Percentiles rank a stretch among this genome's conserved stretches.
Evolutionary conservation across 2,329 filamentous ascomycete species (phyloP).

Genomic region (Bipolaris cookei): DNA sequence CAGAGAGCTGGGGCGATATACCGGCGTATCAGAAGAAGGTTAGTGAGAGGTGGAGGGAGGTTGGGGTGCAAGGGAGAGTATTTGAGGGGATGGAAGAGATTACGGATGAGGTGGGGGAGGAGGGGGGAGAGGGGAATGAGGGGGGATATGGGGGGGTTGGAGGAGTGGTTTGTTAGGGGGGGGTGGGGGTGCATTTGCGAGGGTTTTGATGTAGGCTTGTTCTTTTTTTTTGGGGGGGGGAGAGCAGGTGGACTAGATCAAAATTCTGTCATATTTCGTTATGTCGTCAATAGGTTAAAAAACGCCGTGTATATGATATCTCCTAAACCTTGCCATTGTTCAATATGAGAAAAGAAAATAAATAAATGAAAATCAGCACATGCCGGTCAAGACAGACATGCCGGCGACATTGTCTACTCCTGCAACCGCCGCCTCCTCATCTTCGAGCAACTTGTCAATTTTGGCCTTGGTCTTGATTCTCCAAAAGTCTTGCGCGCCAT

Average conservation of each 20-base stretch:
- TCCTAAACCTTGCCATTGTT: neutral
- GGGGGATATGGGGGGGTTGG: slow-evolving; percentile 61
- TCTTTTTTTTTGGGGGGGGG: too few relatives aligned
- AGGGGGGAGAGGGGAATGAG: slow-evolving; percentile 59
- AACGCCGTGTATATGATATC: neutral
- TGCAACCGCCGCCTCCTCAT: slow-evolving; percentile 31
- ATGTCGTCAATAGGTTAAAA: too few relatives aligned
- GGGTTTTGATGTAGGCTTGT: slow-evolving; percentile 50
- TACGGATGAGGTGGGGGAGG: slow-evolving; percentile 58
- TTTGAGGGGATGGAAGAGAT: slow-evolving; percentile 66
- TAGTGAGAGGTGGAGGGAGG: slow-evolving; percentile 61
- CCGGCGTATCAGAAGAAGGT: slow-evolving; percentile 68
- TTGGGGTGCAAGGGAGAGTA: slow-evolving; percentile 45
- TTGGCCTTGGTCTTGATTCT: slow-evolving; percentile 69
- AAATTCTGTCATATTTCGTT: too few relatives aligned
- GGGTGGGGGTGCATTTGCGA: slow-evolving; percentile 55
- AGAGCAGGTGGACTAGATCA: too few relatives aligned
- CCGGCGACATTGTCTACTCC: slow-evolving; percentile 27
- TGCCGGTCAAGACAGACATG: slow-evolving; percentile 40
- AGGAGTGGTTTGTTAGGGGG: slow-evolving; percentile 57
- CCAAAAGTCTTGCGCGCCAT: slow-evolving; percentile 78
- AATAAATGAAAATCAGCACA: slow-evolving; percentile 28
- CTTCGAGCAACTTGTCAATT: slow-evolving; percentile 67
- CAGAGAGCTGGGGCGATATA: slow-evolving; percentile 68
- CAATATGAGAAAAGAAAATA: neutral